Evolutionary conservation across 1,139 yeast species (phyloP).

Genomic region (Candida frijolesensis): DNA sequence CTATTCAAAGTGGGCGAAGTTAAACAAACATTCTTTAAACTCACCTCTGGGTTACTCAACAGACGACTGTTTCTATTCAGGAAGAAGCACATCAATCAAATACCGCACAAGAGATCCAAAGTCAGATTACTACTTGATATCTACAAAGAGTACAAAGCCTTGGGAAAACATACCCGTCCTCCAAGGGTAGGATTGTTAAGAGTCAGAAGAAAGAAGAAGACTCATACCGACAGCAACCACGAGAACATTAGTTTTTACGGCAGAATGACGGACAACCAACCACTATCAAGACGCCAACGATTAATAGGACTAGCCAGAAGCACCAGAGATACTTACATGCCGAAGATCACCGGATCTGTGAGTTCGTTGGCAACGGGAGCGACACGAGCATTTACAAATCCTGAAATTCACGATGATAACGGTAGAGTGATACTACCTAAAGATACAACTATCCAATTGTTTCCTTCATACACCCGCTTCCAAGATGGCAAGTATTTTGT

Average conservation of each 20-base stretch:
- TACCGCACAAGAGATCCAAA: constrained; percentile 15
- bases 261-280: constrained; percentile 2
- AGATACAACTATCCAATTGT: constrained; percentile 44
- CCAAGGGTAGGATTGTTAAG: constrained; percentile 14
- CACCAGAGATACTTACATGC: constrained; percentile 61
- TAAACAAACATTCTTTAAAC: constrained; percentile 14
- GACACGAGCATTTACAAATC: constrained; percentile 36
- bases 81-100: background rate
- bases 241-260: background rate
- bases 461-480: constrained; percentile 66
- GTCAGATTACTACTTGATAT: constrained; percentile 22
- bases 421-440: constrained; percentile 39
- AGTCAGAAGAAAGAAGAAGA: constrained; percentile 4
- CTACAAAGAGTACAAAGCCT: constrained; percentile 28
- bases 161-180: constrained; percentile 20
- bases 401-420: constrained; percentile 31
- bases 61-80: constrained; percentile 18
- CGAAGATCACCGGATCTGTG: constrained; percentile 50
- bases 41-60: constrained; percentile 24
- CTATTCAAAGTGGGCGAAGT: constrained; percentile 11
- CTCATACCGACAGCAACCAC: background rate
- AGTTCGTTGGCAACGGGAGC: constrained; percentile 53
- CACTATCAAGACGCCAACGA: constrained; percentile 34
- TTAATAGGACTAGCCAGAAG: constrained; percentile 52
- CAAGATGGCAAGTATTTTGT: constrained; percentile 47